Conservation (phyloP, 805 yeast species). For the Babjeviella inositovora region DNA sequence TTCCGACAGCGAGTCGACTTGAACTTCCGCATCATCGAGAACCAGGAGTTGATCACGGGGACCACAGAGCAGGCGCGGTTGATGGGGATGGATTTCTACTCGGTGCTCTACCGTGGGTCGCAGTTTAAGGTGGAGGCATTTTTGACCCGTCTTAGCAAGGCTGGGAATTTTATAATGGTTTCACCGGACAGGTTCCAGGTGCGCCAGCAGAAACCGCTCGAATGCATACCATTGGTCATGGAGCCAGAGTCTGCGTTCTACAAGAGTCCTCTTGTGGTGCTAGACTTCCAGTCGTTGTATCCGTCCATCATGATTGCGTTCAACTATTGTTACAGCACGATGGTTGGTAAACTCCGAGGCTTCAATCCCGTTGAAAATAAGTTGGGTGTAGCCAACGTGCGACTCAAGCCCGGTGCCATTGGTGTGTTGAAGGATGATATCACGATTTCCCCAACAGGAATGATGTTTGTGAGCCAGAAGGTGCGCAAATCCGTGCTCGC, state of each 20-base stretch:
- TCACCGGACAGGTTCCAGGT: constrained; percentile 78
- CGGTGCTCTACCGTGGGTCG: constrained; percentile 82
- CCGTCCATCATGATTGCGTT: constrained; percentile 89
- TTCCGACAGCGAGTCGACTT: constrained; percentile 24
- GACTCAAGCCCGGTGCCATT: constrained; percentile 40
- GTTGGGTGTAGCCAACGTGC: constrained; percentile 34
- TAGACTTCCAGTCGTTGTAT: constrained; percentile 88
- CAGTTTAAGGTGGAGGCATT: constrained; percentile 90
- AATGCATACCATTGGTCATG: constrained; percentile 80
- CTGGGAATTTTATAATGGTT: constrained; percentile 53
- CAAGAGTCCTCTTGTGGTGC: constrained; percentile 76
- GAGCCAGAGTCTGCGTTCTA: constrained; percentile 81
- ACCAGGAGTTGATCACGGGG: constrained; percentile 50
- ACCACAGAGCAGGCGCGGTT: constrained; percentile 75
- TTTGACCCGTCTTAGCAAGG: constrained; percentile 55
- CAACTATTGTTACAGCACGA: constrained; percentile 71
- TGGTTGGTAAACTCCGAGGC: constrained; percentile 45
- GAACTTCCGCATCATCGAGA: constrained; percentile 29
- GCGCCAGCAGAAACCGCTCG: constrained; percentile 70
- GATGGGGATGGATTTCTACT: constrained; percentile 79
- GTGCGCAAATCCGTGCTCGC: constrained; percentile 64
- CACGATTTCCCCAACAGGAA: constrained; percentile 75
- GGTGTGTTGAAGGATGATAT: constrained; percentile 35
- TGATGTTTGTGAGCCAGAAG: constrained; percentile 51
- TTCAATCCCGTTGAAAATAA: constrained; percentile 27